Evolutionary conservation across 441 rosid species (phyloP), one percentile per base, ranked within the genome.

Genomic region (Populus hybrid): DNA sequence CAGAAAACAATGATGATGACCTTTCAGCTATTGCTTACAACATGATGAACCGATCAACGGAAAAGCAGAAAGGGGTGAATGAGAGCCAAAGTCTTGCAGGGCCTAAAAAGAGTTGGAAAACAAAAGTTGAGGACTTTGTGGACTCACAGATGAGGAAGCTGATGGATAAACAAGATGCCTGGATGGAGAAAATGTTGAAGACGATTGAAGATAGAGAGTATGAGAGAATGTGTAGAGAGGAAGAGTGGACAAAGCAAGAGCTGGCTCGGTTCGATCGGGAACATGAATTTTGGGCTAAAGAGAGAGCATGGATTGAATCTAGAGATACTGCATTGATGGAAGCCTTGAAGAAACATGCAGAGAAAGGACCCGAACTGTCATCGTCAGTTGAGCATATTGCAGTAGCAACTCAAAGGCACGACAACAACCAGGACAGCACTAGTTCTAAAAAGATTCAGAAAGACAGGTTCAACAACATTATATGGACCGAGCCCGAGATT

Each of bases 121-220:
- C 30, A 7, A 88, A 88, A 81, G 89, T 90, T 42, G 85, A 83
- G 76, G 86, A 83, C 4, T 86, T 87, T 18, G 86, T 90, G 64
- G 89, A 82, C 64, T 76, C 77, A 14, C 75, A 85, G 64, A 83
- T 88, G 89, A 80, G 78, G 78, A 87, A 81, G 81, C 16, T 89
- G 75, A 57, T 82, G 68, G 89, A 84, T 67, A 83, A 78, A 12
- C 93, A 89, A 78, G 93, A 89, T 79, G 85, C 75, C 0, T 87
- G 89, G 91, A 88, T 88, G 90, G 90, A 84, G 86, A 89, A 76
- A 75, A 90, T 85, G 87, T 3, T 86, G 89, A 87, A 81, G 65
- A 80, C 78, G 9, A 79, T 90, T 61, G 90, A 87, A 78, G 88
- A 81, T 36, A 88, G 79, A 81, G 93, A 90, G 85, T 75, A 82